Conservation (phyloP, 2,329 filamentous ascomycete genomes). For the Epichloe gansuensis region DNA sequence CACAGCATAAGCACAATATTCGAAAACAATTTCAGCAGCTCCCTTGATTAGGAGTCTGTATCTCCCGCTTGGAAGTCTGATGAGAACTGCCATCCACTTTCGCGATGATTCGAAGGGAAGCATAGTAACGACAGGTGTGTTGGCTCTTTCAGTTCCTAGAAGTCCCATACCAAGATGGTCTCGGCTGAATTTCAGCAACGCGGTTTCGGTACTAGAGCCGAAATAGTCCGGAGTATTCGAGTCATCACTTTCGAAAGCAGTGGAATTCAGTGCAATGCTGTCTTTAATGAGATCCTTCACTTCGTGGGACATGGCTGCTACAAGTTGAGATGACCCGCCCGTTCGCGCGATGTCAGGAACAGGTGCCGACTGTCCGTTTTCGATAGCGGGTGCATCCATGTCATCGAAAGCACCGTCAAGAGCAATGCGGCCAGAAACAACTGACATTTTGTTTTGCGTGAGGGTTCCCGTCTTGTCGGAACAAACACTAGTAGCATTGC, state of each 20-base stretch:
- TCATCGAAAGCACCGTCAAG: constrained; percentile 24
- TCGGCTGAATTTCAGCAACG: constrained; percentile 35
- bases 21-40: constrained; percentile 42
- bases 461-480: constrained; percentile 56
- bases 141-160: constrained; percentile 32
- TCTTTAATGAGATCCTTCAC: constrained; percentile 25
- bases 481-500: constrained; percentile 50
- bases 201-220: constrained; percentile 43
- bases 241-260: constrained; percentile 37
- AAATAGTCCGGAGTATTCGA: constrained; percentile 27
- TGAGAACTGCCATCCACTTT: constrained; percentile 44
- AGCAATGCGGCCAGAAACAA: constrained; percentile 44
- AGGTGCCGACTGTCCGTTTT: constrained; percentile 11
- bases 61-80: constrained; percentile 30
- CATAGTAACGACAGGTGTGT: constrained; percentile 32
- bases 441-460: constrained; percentile 50
- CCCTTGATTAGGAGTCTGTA: constrained; percentile 44
- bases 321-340: constrained; percentile 17
- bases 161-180: constrained; percentile 34
- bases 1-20: constrained; percentile 28
- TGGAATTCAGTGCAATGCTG: constrained; percentile 35
- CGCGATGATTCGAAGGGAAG: constrained; percentile 41
- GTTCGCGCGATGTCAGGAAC: constrained; percentile 12
- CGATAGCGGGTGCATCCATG: constrained; percentile 13
- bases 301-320: constrained; percentile 19